Evolutionary conservation across 192 early-diverging fungal species (phyloP).

Genomic region (Glomus cerebriforme): DNA sequence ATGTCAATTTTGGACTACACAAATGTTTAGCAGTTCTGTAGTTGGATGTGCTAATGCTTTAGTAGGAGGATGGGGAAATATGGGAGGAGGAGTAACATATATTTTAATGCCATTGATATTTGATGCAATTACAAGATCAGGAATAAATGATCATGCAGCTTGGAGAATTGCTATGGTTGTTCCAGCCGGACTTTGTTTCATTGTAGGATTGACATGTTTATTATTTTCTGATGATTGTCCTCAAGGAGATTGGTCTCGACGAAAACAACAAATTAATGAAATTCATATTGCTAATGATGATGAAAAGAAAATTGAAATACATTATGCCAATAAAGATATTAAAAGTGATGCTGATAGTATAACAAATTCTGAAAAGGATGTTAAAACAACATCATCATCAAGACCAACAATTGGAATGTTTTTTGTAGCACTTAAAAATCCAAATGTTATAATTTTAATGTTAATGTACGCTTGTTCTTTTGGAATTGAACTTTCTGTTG

Average conservation of each 20-base stretch:
- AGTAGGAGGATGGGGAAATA: constrained; percentile 70
- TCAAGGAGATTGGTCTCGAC: constrained; percentile 38
- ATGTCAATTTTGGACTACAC: constrained; percentile 71
- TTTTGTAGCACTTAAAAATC: constrained; percentile 35
- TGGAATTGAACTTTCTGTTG: constrained; percentile 64
- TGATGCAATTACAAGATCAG: constrained; percentile 36
- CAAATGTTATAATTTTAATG: constrained; percentile 52
- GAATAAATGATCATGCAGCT: constrained; percentile 37
- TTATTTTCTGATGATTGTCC: constrained; percentile 50
- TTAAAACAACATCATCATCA: too few relatives aligned
- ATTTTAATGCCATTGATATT: constrained; percentile 62
- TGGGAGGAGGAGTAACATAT: constrained; percentile 66
- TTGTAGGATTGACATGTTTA: constrained; percentile 36
- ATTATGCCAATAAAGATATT: constrained; percentile 27
- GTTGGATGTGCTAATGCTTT: constrained; percentile 72
- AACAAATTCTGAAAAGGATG: constrained; percentile 28
- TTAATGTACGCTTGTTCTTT: constrained; percentile 65
- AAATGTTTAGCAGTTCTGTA: constrained; percentile 55
- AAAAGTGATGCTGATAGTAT: constrained; percentile 41
- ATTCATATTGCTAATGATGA: constrained; percentile 28
- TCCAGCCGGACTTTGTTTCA: constrained; percentile 39
- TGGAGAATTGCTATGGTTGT: constrained; percentile 54
- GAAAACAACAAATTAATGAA: neutral
- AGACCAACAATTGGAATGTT: neutral
- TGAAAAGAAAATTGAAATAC: constrained; percentile 36